A percentile compares a stretch with the other conserved stretches of the same genome.
Conservation (phyloP, 73 alveolate species). For the Effrenium voratum region DNA sequence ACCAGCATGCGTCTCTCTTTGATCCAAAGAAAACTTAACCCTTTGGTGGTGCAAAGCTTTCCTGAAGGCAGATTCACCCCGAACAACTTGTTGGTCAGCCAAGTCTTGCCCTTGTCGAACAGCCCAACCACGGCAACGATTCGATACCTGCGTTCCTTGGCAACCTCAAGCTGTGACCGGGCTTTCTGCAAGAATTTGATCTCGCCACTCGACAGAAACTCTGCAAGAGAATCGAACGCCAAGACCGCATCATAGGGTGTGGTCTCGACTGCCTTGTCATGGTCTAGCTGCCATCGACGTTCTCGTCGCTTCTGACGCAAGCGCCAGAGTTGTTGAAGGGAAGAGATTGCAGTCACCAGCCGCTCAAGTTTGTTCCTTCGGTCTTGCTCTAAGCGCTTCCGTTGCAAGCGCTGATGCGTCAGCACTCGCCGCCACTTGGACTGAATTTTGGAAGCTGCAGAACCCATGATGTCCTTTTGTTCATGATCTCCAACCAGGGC, state of each 20-base stretch:
- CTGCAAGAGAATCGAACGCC: constrained; percentile 52
- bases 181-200: constrained; percentile 7
- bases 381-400: too few relatives aligned
- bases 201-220: constrained; percentile 30
- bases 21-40: constrained; percentile 56
- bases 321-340: constrained; percentile 34
- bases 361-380: background rate
- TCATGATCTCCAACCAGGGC: too few relatives aligned
- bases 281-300: background rate
- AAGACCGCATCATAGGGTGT: constrained; percentile 40
- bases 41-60: constrained; percentile 40
- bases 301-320: constrained; percentile 16
- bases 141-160: background rate
- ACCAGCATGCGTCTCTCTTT: constrained; percentile 47
- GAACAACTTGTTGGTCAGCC: constrained; percentile 49
- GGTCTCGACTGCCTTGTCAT: background rate
- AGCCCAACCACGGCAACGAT: constrained; percentile 73
- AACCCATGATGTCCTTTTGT: too few relatives aligned
- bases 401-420: too few relatives aligned
- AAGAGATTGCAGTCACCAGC: constrained; percentile 7
- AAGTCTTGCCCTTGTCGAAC: constrained; percentile 48
- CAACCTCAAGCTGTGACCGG: constrained; percentile 1
- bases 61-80: constrained; percentile 21
- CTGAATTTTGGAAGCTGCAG: too few relatives aligned
- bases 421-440: too few relatives aligned